Conservation (phyloP, 2,329 filamentous ascomycete genomes). For the Aspergillus sp. region DNA sequence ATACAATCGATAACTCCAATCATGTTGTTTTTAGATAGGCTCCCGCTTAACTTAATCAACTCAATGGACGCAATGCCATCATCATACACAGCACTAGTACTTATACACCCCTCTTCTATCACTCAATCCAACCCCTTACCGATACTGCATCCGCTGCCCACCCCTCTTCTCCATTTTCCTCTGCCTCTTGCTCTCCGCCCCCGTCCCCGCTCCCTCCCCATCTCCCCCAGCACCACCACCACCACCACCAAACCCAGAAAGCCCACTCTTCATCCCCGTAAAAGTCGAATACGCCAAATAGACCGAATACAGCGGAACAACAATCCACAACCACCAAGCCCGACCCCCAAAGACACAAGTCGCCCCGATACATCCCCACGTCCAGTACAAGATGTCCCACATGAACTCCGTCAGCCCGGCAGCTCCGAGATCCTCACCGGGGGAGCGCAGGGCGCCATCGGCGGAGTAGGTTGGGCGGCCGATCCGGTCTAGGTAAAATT, state of each 20-base stretch:
- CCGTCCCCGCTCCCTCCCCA: conserved; percentile 12
- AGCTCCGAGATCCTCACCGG: conserved; percentile 85
- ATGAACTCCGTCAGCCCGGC: conserved; percentile 93
- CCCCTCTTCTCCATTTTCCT: conserved; percentile 55
- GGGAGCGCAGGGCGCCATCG: conserved; percentile 66
- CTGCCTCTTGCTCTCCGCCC: conserved; percentile 50
- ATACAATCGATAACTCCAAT: not conserved
- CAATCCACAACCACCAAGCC: conserved; percentile 65
- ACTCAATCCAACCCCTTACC: conserved; percentile 25
- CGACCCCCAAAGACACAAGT: conserved; percentile 79
- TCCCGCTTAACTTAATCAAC: not conserved
- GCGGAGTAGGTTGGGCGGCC: conserved; percentile 73
- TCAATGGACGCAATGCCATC: not conserved
- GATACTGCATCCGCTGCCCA: conserved; percentile 44
- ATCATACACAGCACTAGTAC: not conserved
- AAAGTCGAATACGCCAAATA: conserved; percentile 49
- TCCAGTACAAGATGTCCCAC: conserved; percentile 97
- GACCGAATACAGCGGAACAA: conserved; percentile 49
- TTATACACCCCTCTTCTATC: not conserved
- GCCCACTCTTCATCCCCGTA: conserved; percentile 46
- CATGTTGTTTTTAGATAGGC: no score
- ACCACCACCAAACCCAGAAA: conserved; percentile 41
- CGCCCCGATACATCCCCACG: conserved; percentile 73
- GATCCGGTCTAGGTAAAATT: conserved; percentile 81
- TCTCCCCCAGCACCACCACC: conserved; percentile 29